Base-by-base conservation (phyloP, 495 filamentous ascomycete species). In the Neurospora sublineolata region DNA sequence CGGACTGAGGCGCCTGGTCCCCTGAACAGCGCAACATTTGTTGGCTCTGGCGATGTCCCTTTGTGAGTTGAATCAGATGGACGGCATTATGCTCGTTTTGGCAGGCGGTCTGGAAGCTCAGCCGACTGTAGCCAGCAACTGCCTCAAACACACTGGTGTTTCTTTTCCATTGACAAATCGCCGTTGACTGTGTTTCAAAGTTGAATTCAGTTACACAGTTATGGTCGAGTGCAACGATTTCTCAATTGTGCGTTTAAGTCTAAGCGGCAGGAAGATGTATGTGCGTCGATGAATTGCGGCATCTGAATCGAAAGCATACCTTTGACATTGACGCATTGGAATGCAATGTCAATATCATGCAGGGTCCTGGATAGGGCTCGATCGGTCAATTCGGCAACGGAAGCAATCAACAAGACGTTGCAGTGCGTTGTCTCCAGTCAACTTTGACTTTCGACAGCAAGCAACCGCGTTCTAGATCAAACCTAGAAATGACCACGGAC, bases 41-140 rank as follows among this genome's bases (percentile, higher is more conserved):
- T 33, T 60, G 52, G 23, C 23, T 60, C 27, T 60, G 12, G 14
- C 27, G 52, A 33, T 60, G 52, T 33, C 12, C 14, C 52, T 60
- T 30, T 16, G 20, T 8, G 52, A 64, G 27, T 33, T 18, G 52
- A 64, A 64, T n/a, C n/a, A n/a, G n/a, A n/a, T 18, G 3, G 14
- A 64, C 14, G 6, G 52, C 33, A 37, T 71, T 68, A 38, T 68
- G 46, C 70, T 68, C 23, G 36, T 70, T 74, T 72, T 1, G 70
- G 73, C 70, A 74, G 73, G 73, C 73, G 70, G 73, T 72, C 73
- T 42, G 27, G 52, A 64, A 64, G 52, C 52, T 64, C 52, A 64
- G 52, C 27, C 52, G 27, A 64, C 14, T 64, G 52, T 64, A 64
- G 52, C 52, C 52, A 64, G 52, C 52, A 64, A 33, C 30, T 18